phyloP scores from a whole-genome alignment of 164 flowering plant genomes.

The Santalum album region DNA sequence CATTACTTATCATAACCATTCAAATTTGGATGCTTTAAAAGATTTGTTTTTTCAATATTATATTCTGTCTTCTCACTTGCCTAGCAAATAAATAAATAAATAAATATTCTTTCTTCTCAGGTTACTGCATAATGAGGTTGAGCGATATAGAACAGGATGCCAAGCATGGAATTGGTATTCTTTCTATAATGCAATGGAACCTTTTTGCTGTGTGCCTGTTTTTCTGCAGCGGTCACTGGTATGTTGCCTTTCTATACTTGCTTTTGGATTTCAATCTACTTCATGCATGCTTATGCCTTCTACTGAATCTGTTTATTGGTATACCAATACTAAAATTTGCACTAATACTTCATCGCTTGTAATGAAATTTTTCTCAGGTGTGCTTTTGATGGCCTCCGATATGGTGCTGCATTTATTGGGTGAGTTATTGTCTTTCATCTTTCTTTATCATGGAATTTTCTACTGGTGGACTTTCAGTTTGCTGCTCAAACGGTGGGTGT shows the following conservation, averaged over 20 bases:
- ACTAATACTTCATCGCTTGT: conserved; percentile 1
- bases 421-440: conserved; percentile 18
- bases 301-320: no score
- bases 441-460: no score
- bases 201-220: conserved; percentile 80
- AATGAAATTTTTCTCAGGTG: conserved; percentile 47
- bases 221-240: conserved; percentile 93
- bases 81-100: no score
- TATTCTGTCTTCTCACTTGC: no score
- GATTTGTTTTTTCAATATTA: not conserved
- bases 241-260: conserved; percentile 14
- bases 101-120: conserved; percentile 36
- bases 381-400: conserved; percentile 94
- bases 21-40: not conserved
- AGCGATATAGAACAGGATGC: conserved; percentile 27
- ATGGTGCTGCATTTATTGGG: conserved; percentile 98
- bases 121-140: conserved; percentile 62
- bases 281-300: no score
- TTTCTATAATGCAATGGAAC: conserved; percentile 74
- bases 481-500: not conserved
- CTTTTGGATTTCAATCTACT: not conserved
- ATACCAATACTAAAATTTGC: no score
- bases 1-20: not conserved
- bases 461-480: not conserved
- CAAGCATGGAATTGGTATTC: conserved; percentile 21